Base-by-base conservation (phyloP, 805 yeast genomes). In the Candida takata region DNA sequence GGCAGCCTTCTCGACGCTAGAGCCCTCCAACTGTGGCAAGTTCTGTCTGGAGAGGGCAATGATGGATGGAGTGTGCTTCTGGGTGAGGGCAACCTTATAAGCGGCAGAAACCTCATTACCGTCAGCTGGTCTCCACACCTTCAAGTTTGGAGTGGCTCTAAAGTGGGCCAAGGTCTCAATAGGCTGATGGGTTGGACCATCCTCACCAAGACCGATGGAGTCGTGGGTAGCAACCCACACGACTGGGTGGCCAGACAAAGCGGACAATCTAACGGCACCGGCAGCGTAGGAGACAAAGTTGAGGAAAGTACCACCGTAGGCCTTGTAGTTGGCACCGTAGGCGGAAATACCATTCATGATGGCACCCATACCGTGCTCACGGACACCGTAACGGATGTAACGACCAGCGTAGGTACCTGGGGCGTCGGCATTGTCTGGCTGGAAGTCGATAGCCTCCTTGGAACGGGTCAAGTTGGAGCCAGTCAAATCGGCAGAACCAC, bases 281-380 rank as follows among this genome's bases (percentile, higher is more conserved):
- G 88, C 76, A 50, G 87, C 92, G 55, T 83, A 83, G 10, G 83
- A 74, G 33, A 77, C 82, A 54, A 90, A 90, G 79, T 92, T 90
- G 65, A 90, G 74, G 87, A 90, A 90, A 58, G 98, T 90, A 67
- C 95, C 97, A 64, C 96, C 96, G 70, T 79, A 88, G 52, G 87
- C 80, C 65, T 79, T 83, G 74, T 71, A 77, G 70, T 84, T 85
- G 46, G 83, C 84, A 67, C 83, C 83, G 58, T 68, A 90, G 37
- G 96, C 97, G 41, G 92, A 73, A 53, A 90, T 83, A 81, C 98
- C 98, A 69, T 92, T 90, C 78, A 88, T 74, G 63, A 88, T 83
- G 48, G 97, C 96, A 69, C 95, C 96, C 97, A 90, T 87, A 64
- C 85, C 97, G 68, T 92, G 97, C 74, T 90, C 98, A 69, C 98